Evolutionary conservation across 352 stramenopile species (phyloP).

Genomic region (Globisporangium iwayamae): DNA sequence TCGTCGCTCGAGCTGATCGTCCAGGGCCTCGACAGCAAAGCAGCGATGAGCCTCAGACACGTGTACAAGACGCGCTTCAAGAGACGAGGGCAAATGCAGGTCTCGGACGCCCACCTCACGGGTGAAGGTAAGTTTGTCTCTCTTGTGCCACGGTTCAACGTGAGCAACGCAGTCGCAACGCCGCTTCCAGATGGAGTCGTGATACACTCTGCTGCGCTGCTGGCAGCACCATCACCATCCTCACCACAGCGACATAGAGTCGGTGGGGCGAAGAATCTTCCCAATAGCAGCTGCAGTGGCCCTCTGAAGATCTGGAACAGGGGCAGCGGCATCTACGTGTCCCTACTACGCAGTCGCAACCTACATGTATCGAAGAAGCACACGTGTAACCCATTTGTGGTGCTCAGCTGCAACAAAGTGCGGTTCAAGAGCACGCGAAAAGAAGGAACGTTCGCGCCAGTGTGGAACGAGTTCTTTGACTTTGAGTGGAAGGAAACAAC

Average conservation of each 20-base stretch:
- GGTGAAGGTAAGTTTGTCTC: conserved; percentile 46
- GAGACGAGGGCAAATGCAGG: conserved; percentile 67
- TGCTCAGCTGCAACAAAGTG: conserved; percentile 48
- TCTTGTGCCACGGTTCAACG: conserved; percentile 61
- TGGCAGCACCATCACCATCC: background rate
- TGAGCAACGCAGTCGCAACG: conserved; percentile 39
- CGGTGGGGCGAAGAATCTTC: conserved; percentile 1
- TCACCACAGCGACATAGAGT: conserved; percentile 13
- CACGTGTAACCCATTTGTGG: conserved; percentile 68
- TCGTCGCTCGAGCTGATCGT: conserved; percentile 51
- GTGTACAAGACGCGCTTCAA: conserved; percentile 62
- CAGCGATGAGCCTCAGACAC: conserved; percentile 30
- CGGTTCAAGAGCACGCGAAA: conserved; percentile 67
- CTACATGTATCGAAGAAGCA: conserved; percentile 60
- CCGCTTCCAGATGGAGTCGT: conserved; percentile 23
- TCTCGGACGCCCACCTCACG: conserved; percentile 42
- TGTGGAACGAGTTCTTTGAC: conserved; percentile 80
- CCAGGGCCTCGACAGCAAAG: conserved; percentile 62
- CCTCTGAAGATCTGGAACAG: conserved; percentile 56
- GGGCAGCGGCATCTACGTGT: conserved; percentile 39
- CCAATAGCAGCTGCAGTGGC: background rate
- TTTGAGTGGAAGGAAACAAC: conserved; percentile 48
- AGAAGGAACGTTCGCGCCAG: conserved; percentile 53
- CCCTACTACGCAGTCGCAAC: conserved; percentile 44
- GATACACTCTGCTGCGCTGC: background rate